phyloP scores from a whole-genome alignment of 441 rosid genomes.

The Omphalea diandra region DNA sequence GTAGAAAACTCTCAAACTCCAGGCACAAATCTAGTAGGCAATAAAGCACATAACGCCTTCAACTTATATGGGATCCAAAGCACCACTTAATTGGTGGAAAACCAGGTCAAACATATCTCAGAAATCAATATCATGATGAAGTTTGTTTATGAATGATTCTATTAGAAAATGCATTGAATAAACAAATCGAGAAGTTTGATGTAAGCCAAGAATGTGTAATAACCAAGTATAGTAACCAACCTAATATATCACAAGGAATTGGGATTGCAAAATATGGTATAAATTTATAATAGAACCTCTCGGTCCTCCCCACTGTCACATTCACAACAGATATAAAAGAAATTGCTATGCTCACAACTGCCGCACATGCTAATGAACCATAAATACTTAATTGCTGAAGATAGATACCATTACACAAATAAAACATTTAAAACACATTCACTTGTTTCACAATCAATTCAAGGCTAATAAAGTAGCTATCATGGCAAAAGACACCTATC shows the following conservation, averaged over 20 bases:
- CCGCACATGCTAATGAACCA: background rate
- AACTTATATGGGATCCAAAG: too few relatives aligned
- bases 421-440: background rate
- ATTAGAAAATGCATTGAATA: background rate
- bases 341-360: background rate
- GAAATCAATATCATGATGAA: background rate
- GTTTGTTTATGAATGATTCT: background rate
- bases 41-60: background rate
- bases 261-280: background rate
- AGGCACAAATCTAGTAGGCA: conserved; percentile 8
- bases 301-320: background rate
- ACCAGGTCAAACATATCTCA: background rate
- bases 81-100: too few relatives aligned
- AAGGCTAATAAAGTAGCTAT: background rate
- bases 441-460: background rate
- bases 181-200: background rate
- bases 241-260: background rate
- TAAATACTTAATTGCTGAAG: background rate
- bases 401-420: background rate
- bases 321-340: background rate
- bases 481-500: background rate
- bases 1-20: background rate
- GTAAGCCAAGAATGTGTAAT: too few relatives aligned
- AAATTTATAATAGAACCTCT: background rate
- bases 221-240: background rate